Evolutionary conservation across 2,329 filamentous ascomycete genomes (phyloP).

Genomic region (Colletotrichum caudatum): DNA sequence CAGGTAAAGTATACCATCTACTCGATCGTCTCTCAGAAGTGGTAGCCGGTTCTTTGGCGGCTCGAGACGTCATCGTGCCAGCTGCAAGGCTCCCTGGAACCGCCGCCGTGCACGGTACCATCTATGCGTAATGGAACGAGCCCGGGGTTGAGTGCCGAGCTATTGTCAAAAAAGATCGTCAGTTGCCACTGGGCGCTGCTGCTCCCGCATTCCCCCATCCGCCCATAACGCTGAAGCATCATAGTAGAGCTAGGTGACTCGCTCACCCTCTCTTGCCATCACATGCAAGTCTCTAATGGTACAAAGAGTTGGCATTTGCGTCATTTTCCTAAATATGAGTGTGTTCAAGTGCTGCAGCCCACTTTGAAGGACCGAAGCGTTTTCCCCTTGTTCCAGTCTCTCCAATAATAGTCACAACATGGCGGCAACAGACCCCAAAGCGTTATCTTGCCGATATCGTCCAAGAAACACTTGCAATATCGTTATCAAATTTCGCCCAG

Average conservation of each 20-base stretch:
- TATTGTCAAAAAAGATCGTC: background rate
- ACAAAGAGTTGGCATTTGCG: background rate
- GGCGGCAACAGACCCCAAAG: background rate
- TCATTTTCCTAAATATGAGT: background rate
- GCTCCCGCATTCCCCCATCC: background rate
- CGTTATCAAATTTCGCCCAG: background rate
- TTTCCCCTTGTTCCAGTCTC: background rate
- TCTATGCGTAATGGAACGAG: background rate
- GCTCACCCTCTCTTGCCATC: conserved; percentile 5
- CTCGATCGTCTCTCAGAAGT: background rate
- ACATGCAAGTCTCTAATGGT: background rate
- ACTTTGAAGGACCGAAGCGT: too few species aligned
- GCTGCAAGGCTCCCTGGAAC: background rate
- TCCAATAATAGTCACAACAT: too few species aligned
- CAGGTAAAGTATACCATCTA: too few species aligned
- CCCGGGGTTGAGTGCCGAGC: background rate
- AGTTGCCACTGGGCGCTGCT: background rate
- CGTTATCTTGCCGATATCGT: background rate
- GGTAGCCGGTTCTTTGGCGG: background rate
- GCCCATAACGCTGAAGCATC: background rate
- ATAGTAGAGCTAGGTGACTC: background rate
- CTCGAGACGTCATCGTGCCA: background rate
- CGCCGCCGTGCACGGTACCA: background rate
- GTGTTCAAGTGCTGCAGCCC: background rate
- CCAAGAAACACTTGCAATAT: background rate